These are phyloP conservation scores for Corylus americana DNA, from an alignment of 306 rosid species.

Conservation along the genomic window DNA sequence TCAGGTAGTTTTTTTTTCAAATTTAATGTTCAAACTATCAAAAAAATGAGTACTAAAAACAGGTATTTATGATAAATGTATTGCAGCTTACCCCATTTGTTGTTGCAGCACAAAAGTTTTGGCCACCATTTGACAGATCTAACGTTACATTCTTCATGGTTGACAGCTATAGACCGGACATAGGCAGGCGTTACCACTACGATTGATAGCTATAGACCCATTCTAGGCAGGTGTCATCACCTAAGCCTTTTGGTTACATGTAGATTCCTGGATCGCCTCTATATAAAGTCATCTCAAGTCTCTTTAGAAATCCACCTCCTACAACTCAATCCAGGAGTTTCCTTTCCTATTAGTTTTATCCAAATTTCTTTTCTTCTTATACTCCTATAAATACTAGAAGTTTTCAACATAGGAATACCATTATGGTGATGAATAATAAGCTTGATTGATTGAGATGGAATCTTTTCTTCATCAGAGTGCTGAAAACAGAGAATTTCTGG, in stretches of 20 bases:
- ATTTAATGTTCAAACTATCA: not conserved
- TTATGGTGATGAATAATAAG: not conserved
- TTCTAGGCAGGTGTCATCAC: not conserved
- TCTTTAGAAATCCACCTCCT: not conserved
- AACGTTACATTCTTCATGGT: not conserved
- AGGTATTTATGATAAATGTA: not conserved
- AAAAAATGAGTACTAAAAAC: not conserved
- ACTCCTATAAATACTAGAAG: not conserved
- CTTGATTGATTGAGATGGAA: not conserved
- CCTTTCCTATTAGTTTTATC: not conserved
- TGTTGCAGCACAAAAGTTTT: not conserved
- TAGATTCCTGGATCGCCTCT: not conserved
- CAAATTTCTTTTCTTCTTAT: not conserved
- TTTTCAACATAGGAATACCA: not conserved
- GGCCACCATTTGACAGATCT: not conserved
- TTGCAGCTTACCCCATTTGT: not conserved
- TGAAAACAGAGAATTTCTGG: not conserved
- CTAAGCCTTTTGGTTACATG: not conserved
- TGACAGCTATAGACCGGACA: not conserved
- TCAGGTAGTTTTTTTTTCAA: not conserved
- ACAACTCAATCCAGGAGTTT: not conserved
- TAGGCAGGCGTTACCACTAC: not conserved
- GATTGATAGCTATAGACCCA: not conserved
- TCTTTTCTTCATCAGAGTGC: not conserved
- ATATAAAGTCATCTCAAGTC: not conserved